Evolutionary conservation across 1,284 basidiomycete genomes (phyloP).

Genomic region (Termitomyces sp.): DNA sequence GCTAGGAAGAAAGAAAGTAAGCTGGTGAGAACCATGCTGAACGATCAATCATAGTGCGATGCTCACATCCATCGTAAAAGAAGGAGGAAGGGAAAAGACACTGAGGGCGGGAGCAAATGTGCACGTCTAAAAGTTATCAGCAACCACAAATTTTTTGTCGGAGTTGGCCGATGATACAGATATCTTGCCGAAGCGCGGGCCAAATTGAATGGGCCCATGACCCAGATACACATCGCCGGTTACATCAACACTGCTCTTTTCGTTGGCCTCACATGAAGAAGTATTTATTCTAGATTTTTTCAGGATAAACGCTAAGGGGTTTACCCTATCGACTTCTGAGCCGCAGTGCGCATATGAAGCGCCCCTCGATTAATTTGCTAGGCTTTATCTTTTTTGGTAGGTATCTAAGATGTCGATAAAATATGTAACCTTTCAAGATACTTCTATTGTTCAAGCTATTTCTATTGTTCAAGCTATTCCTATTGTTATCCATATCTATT

Average conservation of each 20-base stretch:
- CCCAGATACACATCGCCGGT: background rate
- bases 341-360: background rate
- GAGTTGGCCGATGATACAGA: conserved; percentile 36
- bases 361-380: background rate
- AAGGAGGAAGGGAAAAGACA: conserved; percentile 8
- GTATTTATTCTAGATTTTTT: background rate
- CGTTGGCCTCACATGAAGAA: background rate
- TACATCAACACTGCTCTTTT: too few relatives aligned
- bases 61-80: conserved; percentile 27
- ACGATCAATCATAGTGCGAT: conserved; percentile 6
- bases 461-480: background rate
- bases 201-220: background rate
- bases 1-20: conserved; percentile 32
- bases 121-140: conserved; percentile 20
- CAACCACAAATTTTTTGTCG: conserved; percentile 38
- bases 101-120: conserved; percentile 13
- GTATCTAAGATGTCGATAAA: background rate
- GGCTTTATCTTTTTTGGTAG: background rate
- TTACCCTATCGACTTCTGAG: background rate
- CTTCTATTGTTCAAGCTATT: too few relatives aligned
- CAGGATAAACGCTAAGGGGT: background rate
- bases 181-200: conserved; percentile 18
- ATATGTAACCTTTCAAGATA: background rate
- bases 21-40: background rate
- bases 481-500: background rate